phyloP scores from a whole-genome alignment of 2,329 filamentous ascomycete genomes.

The Capronia coronata region DNA sequence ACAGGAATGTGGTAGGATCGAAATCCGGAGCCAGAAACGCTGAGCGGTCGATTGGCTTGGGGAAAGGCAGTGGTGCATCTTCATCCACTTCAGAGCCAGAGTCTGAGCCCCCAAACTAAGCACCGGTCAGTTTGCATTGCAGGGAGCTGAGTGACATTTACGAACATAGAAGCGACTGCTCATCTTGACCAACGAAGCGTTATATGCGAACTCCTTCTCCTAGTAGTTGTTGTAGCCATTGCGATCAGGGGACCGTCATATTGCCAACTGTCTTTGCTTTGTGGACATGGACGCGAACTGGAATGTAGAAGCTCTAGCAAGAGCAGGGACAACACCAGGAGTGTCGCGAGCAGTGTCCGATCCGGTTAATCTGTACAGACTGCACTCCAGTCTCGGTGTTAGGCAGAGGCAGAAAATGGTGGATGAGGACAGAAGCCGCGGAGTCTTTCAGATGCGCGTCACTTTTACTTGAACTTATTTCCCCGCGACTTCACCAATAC shows the following conservation, averaged over 20 bases:
- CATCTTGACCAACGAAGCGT: constrained; percentile 9
- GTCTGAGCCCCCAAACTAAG: constrained; percentile 21
- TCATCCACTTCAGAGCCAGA: constrained; percentile 49
- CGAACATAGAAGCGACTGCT: constrained; percentile 23
- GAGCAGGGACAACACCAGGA: too few species aligned
- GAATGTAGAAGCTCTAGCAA: too few species aligned
- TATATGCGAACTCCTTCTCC: background rate
- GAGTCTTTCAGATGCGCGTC: background rate
- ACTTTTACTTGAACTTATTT: background rate
- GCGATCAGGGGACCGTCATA: background rate
- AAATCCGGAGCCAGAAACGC: constrained; percentile 77
- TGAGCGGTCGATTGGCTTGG: constrained; percentile 69
- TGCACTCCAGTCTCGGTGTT: too few species aligned
- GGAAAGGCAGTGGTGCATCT: constrained; percentile 74
- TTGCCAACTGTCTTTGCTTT: background rate
- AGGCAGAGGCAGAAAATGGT: background rate
- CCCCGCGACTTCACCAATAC: background rate
- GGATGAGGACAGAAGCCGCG: background rate
- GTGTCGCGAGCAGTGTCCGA: too few species aligned
- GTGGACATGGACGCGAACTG: background rate
- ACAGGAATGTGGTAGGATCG: constrained; percentile 74
- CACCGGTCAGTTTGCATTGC: background rate
- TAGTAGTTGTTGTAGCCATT: background rate
- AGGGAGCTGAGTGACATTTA: too few species aligned
- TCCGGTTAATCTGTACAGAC: too few species aligned